These are phyloP conservation scores for Neofusicoccum sp. DNA, from an alignment of 2,329 filamentous ascomycete species.

Conservation along the genomic window DNA sequence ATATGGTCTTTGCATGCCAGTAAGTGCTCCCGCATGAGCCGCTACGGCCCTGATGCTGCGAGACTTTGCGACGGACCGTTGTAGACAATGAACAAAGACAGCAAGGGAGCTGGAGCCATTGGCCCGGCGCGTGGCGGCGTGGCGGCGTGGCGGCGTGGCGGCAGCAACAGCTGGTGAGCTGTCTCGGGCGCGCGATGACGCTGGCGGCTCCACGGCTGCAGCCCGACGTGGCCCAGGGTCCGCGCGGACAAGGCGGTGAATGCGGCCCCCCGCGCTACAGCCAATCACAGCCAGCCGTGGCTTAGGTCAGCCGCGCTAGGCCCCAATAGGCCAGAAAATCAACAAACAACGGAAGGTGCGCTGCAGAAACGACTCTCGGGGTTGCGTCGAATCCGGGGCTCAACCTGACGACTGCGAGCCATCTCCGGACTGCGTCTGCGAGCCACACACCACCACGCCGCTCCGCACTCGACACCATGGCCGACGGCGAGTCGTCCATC, in stretches of 20 bases:
- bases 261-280: neutral
- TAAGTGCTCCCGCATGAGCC: too few relatives aligned
- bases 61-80: too few relatives aligned
- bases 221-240: slow-evolving; percentile 9
- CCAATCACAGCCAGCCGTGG: neutral
- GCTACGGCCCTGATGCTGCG: too few relatives aligned
- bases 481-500: slow-evolving; percentile 53
- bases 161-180: too few relatives aligned
- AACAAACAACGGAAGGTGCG: neutral
- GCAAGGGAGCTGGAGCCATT: too few relatives aligned
- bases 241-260: neutral
- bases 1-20: too few relatives aligned
- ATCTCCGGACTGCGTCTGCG: slow-evolving; percentile 10
- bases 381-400: slow-evolving; percentile 1
- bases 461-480: slow-evolving; percentile 17
- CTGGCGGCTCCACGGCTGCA: slow-evolving; percentile 8
- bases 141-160: too few relatives aligned
- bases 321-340: neutral
- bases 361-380: neutral
- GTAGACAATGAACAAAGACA: too few relatives aligned
- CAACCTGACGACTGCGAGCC: slow-evolving; percentile 10
- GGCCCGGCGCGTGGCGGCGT: too few relatives aligned
- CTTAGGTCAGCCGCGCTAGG: neutral
- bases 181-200: neutral
- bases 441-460: slow-evolving; percentile 15